Evolutionary conservation across 23 red algal genomes (phyloP).

Genomic region (Gracilaria domingensis): DNA sequence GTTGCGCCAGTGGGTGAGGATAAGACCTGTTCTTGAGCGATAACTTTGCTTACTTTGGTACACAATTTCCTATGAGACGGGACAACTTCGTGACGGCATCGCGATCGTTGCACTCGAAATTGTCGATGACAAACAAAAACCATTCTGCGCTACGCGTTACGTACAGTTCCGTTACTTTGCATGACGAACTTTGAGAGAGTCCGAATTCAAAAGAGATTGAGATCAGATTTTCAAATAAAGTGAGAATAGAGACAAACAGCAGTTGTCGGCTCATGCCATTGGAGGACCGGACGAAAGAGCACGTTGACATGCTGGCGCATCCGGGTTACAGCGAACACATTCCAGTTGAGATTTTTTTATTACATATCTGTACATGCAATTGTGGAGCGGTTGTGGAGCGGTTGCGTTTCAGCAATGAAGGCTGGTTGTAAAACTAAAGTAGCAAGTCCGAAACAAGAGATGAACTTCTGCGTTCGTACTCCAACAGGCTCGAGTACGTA

Average conservation of each 20-base stretch:
- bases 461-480: slow-evolving; percentile 64
- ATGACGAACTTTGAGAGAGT: too few species aligned
- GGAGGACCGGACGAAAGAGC: neutral
- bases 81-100: too few species aligned
- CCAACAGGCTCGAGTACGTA: slow-evolving; percentile 83
- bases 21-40: neutral
- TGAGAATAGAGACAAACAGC: neutral
- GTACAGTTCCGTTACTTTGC: too few species aligned
- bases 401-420: neutral
- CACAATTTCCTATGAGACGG: too few species aligned
- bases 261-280: neutral
- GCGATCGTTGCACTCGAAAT: too few species aligned
- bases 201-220: too few species aligned
- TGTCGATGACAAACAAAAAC: too few species aligned
- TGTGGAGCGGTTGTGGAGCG: neutral
- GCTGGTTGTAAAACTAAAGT: neutral
- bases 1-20: neutral
- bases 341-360: neutral
- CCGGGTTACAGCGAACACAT: neutral
- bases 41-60: too few species aligned
- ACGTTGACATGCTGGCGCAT: neutral
- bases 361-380: slow-evolving; percentile 5
- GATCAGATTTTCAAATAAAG: neutral
- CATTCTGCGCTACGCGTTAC: too few species aligned
- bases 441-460: slow-evolving; percentile 32